Conservation (phyloP, 1,284 basidiomycete genomes). For the Schizophyllum commune region DNA sequence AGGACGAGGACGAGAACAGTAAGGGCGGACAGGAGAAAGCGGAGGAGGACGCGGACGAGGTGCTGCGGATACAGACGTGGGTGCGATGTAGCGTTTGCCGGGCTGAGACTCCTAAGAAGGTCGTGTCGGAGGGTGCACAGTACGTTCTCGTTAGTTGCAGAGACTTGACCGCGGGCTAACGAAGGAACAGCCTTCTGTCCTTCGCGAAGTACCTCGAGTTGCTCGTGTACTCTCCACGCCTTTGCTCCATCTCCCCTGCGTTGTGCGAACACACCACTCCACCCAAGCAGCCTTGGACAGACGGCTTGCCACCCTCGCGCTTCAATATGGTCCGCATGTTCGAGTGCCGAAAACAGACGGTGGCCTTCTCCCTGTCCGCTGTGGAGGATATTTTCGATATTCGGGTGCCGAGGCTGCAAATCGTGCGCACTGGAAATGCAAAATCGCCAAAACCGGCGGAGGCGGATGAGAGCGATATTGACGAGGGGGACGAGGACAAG, state of each 20-base stretch:
- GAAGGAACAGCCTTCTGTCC: constrained; percentile 32
- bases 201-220: constrained; percentile 65
- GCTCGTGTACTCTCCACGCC: constrained; percentile 47
- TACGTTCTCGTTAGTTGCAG: neutral
- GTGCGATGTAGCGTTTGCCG: neutral
- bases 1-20: constrained; percentile 1
- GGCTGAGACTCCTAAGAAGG: neutral
- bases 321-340: constrained; percentile 50
- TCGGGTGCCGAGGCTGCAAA: constrained; percentile 49
- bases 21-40: constrained; percentile 3
- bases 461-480: constrained; percentile 12
- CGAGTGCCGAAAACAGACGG: constrained; percentile 24
- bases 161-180: neutral
- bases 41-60: constrained; percentile 13
- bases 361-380: constrained; percentile 39
- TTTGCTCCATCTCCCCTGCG: constrained; percentile 31
- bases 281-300: constrained; percentile 17
- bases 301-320: constrained; percentile 23
- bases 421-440: constrained; percentile 20
- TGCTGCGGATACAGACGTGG: neutral
- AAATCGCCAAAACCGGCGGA: neutral
- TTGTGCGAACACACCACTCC: constrained; percentile 50
- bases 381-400: constrained; percentile 56
- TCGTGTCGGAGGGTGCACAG: neutral
- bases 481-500: constrained; percentile 35